Evolutionary conservation across 305 asterid genomes (phyloP).

Genomic region (Fraxinus baroniana): DNA sequence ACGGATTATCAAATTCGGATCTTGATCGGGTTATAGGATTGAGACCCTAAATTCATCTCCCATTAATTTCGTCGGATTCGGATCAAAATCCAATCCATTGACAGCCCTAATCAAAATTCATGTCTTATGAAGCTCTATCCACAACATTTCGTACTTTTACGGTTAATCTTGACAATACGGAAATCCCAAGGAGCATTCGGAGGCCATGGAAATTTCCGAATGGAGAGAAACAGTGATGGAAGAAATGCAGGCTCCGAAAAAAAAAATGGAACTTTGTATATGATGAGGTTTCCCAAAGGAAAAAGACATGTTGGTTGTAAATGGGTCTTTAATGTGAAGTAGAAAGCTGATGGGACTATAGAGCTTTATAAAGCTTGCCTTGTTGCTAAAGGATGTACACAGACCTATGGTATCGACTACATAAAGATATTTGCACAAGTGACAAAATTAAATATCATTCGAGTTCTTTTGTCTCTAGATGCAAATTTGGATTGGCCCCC

Average conservation of each 20-base stretch:
- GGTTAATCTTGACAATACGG: not conserved
- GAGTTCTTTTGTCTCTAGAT: too few species aligned
- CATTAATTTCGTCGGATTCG: too few species aligned
- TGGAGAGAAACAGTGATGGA: not conserved
- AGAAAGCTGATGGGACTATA: not conserved
- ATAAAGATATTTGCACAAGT: too few species aligned
- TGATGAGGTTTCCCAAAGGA: not conserved
- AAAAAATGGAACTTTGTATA: not conserved
- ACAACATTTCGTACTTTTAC: not conserved
- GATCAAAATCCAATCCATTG: too few species aligned
- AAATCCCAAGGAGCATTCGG: not conserved
- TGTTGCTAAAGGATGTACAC: not conserved
- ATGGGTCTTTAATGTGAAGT: not conserved
- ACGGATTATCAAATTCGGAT: too few species aligned
- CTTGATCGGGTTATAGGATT: too few species aligned
- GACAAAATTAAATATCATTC: too few species aligned
- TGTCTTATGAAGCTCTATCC: not conserved
- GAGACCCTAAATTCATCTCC: too few species aligned
- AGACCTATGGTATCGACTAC: too few species aligned
- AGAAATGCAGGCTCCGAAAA: not conserved
- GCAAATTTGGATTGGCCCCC: too few species aligned
- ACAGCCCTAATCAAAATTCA: not conserved
- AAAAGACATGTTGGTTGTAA: not conserved
- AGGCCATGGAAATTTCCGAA: not conserved
- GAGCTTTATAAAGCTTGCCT: not conserved